Evolutionary conservation across 2,329 filamentous ascomycete genomes (phyloP).

Genomic region (Trichoderma cornu-damae): DNA sequence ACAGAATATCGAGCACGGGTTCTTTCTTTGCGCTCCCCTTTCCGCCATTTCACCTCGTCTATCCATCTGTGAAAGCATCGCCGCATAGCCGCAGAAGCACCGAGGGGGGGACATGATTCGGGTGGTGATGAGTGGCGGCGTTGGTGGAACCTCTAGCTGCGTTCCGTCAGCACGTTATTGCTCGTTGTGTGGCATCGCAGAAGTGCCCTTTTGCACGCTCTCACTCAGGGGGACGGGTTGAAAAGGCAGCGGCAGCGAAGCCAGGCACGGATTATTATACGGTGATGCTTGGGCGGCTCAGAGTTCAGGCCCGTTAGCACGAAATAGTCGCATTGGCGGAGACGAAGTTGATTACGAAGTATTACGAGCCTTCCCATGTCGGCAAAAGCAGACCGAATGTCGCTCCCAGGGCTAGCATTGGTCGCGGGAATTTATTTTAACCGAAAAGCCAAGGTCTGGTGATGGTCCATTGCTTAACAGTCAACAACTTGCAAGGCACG

Average conservation of each 20-base stretch:
- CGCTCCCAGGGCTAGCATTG: constrained; percentile 5
- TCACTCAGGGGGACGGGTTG: not conserved
- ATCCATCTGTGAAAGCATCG: not conserved
- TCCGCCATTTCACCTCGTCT: not conserved
- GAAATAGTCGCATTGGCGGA: not conserved
- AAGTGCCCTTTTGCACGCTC: constrained; percentile 13
- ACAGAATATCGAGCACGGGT: not conserved
- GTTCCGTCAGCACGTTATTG: constrained; percentile 14
- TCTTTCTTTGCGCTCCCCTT: not conserved
- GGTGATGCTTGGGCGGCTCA: not conserved
- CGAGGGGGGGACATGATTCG: not conserved
- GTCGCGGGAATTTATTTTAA: constrained; percentile 14
- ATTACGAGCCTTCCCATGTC: not conserved
- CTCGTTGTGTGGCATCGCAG: not conserved
- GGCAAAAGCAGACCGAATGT: constrained; percentile 7
- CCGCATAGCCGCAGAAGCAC: not conserved
- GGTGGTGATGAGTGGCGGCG: not conserved
- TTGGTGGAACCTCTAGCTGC: constrained; percentile 4
- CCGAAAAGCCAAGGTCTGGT: constrained; percentile 10
- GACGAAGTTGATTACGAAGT: constrained; percentile 1
- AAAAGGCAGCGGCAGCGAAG: not conserved
- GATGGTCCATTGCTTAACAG: no score
- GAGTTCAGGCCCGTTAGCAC: not conserved
- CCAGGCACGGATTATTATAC: constrained; percentile 3
- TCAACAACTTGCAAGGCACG: no score